phyloP scores from a whole-genome alignment of 2,329 filamentous ascomycete species.

The Graphilbum ipis-grandicollis region DNA sequence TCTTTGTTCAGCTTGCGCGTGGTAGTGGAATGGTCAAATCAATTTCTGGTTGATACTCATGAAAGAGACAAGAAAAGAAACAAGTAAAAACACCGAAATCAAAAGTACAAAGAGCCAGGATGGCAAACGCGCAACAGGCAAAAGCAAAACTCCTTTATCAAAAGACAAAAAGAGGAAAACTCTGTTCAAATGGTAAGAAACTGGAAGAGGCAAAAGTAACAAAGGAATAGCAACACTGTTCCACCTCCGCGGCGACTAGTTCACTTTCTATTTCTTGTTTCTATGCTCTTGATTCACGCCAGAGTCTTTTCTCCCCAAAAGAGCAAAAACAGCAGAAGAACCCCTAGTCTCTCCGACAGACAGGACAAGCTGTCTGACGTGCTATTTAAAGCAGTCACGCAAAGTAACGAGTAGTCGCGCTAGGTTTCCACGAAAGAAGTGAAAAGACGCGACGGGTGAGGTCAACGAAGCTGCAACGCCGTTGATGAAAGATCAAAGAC shows the following conservation, averaged over 20 bases:
- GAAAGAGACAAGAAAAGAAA: constrained; percentile 3
- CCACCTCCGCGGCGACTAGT: constrained; percentile 4
- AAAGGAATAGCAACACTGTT: constrained; percentile 2
- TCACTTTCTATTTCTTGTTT: constrained; percentile 2
- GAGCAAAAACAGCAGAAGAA: background rate
- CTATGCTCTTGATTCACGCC: background rate
- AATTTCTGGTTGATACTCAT: constrained; percentile 10
- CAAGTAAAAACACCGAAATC: constrained; percentile 1
- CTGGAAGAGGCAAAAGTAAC: background rate
- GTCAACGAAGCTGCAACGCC: no score
- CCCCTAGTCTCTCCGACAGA: background rate
- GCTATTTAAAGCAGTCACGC: no score
- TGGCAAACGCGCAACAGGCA: constrained; percentile 1
- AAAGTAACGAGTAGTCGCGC: no score
- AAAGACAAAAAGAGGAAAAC: constrained; percentile 2
- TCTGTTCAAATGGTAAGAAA: no score
- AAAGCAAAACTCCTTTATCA: background rate
- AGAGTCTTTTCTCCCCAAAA: background rate
- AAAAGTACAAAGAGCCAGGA: constrained; percentile 5
- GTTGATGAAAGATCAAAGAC: no score
- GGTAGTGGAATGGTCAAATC: constrained; percentile 9
- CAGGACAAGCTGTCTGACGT: no score
- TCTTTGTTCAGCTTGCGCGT: constrained; percentile 17
- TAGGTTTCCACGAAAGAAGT: no score
- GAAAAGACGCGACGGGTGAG: no score